Conservation (phyloP, 306 rosid genomes). For the Prinsepia uniflora region DNA sequence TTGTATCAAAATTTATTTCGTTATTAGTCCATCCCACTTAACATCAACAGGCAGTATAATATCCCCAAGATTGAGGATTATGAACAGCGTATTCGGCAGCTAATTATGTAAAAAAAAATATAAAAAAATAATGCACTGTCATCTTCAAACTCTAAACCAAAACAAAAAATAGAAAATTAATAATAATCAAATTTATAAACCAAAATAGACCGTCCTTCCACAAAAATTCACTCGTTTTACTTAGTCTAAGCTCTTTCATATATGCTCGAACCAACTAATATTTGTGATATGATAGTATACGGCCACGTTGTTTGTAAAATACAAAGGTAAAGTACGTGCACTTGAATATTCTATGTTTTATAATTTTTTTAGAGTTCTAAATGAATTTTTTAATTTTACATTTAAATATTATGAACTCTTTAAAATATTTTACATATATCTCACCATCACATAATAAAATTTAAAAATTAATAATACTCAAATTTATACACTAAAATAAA, state of each 20-base stretch:
- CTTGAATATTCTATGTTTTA: too few species aligned
- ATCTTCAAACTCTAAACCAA: background rate
- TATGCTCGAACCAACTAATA: slow-evolving; percentile 4
- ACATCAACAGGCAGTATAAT: background rate
- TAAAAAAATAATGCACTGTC: slow-evolving; percentile 17
- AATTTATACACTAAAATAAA: slow-evolving; percentile 7
- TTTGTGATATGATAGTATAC: too few species aligned
- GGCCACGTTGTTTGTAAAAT: too few species aligned
- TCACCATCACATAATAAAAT: background rate
- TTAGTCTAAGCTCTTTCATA: slow-evolving; percentile 22
- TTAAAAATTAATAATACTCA: background rate
- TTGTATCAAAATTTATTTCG: background rate
- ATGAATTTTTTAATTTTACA: too few species aligned
- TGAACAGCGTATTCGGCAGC: slow-evolving; percentile 56
- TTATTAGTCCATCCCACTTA: too few species aligned
- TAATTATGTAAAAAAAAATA: slow-evolving; percentile 22
- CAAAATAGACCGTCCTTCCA: slow-evolving; percentile 36
- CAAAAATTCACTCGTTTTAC: slow-evolving; percentile 8
- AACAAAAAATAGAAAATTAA: background rate
- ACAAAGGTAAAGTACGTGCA: too few species aligned
- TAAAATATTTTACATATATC: too few species aligned
- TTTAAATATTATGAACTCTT: too few species aligned
- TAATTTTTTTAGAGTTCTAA: too few species aligned
- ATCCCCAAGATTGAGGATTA: slow-evolving; percentile 4
- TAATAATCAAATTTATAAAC: background rate